A percentile compares a stretch with the other conserved stretches of the same genome.
phyloP scores from a whole-genome alignment of 2,329 filamentous ascomycete genomes.

The Lecanicillium sp. region DNA sequence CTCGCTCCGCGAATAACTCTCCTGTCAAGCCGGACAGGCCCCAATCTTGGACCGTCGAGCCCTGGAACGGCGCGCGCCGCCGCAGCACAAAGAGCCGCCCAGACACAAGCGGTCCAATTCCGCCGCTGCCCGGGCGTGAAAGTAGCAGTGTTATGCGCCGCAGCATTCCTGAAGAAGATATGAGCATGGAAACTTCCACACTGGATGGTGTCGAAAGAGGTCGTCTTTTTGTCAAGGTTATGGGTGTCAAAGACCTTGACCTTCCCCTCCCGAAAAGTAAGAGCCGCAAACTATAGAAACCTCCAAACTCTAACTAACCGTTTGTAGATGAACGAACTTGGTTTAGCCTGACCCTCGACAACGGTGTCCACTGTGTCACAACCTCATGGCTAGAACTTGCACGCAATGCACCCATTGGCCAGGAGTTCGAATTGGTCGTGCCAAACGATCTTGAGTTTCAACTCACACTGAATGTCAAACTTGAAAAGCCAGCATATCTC shows the following conservation, averaged over 20 bases:
- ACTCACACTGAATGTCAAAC: conserved; percentile 89
- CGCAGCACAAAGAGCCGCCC: conserved; percentile 50
- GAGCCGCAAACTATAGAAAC: conserved; percentile 20
- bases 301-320: conserved; percentile 16
- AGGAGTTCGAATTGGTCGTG: conserved; percentile 96
- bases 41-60: conserved; percentile 92
- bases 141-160: conserved; percentile 61
- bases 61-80: conserved; percentile 77
- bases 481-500: conserved; percentile 67
- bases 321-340: conserved; percentile 72
- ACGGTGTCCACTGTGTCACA: conserved; percentile 94
- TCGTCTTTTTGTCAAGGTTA: conserved; percentile 94
- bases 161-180: conserved; percentile 62
- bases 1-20: conserved; percentile 58
- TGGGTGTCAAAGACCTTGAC: conserved; percentile 92
- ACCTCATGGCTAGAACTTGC: conserved; percentile 92
- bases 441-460: conserved; percentile 98
- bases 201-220: conserved; percentile 83
- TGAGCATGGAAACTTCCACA: conserved; percentile 43
- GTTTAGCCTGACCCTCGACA: conserved; percentile 96
- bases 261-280: conserved; percentile 83
- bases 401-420: conserved; percentile 86
- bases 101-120: conserved; percentile 51
- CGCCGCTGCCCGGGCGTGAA: conserved; percentile 79
- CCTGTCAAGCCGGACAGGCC: conserved; percentile 70